phyloP scores from a whole-genome alignment of 148 eudicot genomes.

The Amaranthus palmeri region DNA sequence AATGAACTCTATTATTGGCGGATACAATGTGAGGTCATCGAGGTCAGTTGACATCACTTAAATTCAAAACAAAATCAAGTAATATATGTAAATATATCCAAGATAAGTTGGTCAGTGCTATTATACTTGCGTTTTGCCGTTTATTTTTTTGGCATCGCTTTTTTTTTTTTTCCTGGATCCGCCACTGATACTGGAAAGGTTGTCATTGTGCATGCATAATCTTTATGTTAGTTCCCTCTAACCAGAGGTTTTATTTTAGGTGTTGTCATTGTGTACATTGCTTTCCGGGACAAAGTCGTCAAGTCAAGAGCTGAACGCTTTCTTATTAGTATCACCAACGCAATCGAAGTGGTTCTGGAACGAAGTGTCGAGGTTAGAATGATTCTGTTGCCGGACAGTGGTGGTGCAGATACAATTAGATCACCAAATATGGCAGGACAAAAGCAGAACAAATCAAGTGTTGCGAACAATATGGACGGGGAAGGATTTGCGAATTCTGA shows the following conservation, averaged over 20 bases:
- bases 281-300: conserved; percentile 56
- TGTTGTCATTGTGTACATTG: conserved; percentile 69
- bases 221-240: conserved; percentile 8
- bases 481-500: conserved; percentile 23
- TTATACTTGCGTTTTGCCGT: too few relatives aligned
- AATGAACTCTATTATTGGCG: too few relatives aligned
- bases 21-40: too few relatives aligned
- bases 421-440: conserved; percentile 24
- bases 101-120: too few relatives aligned
- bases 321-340: conserved; percentile 83
- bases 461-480: conserved; percentile 23
- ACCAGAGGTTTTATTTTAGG: conserved; percentile 35
- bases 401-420: conserved; percentile 17
- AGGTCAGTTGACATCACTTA: too few relatives aligned
- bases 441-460: conserved; percentile 24
- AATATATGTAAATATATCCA: too few relatives aligned
- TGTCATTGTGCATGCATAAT: neutral
- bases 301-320: conserved; percentile 86
- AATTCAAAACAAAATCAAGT: too few relatives aligned
- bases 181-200: too few relatives aligned
- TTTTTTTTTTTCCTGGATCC: too few relatives aligned
- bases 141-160: too few relatives aligned
- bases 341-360: conserved; percentile 67
- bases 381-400: conserved; percentile 47
- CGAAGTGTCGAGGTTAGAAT: conserved; percentile 75